These are phyloP conservation scores for Xylariaceae sp. DNA, from an alignment of 2,329 filamentous ascomycete genomes.

Conservation along the genomic window DNA sequence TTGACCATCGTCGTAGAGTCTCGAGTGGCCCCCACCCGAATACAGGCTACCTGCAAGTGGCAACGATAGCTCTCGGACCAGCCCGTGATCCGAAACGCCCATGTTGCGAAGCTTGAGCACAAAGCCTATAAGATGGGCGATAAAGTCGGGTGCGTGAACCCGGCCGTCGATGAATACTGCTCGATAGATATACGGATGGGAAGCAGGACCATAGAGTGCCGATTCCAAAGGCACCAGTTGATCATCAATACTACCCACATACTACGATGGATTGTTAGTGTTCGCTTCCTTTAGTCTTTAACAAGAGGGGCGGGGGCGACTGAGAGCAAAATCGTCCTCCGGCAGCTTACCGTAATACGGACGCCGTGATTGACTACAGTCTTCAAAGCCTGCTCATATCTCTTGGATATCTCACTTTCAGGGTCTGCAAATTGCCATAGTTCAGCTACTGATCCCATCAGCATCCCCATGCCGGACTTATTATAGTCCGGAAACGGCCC, in stretches of 20 bases:
- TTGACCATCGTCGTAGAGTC: slow-evolving; percentile 82
- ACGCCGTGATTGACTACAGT: slow-evolving; percentile 73
- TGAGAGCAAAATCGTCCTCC: background rate
- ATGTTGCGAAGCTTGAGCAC: slow-evolving; percentile 90
- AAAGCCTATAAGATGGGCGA: slow-evolving; percentile 89
- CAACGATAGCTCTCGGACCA: slow-evolving; percentile 83
- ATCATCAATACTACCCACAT: slow-evolving; percentile 92
- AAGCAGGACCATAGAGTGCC: slow-evolving; percentile 77
- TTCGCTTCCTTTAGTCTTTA: background rate
- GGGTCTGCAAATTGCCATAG: slow-evolving; percentile 89
- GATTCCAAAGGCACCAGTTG: slow-evolving; percentile 95
- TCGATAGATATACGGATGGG: slow-evolving; percentile 89
- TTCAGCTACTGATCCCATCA: slow-evolving; percentile 88
- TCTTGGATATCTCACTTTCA: slow-evolving; percentile 74
- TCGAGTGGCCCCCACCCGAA: slow-evolving; percentile 85
- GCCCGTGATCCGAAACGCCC: slow-evolving; percentile 85
- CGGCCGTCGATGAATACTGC: slow-evolving; percentile 95
- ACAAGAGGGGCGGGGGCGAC: background rate
- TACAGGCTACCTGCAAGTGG: slow-evolving; percentile 90
- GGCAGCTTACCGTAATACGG: slow-evolving; percentile 56
- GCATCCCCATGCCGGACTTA: slow-evolving; percentile 76
- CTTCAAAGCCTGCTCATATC: slow-evolving; percentile 73
- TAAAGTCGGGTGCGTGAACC: slow-evolving; percentile 87
- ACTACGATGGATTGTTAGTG: slow-evolving; percentile 37
- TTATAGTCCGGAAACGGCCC: slow-evolving; percentile 92